A percentile compares a stretch with the other conserved stretches of the same genome.
phyloP scores from a whole-genome alignment of 176 grass and related monocot species.

The Microstegium vimineum region DNA sequence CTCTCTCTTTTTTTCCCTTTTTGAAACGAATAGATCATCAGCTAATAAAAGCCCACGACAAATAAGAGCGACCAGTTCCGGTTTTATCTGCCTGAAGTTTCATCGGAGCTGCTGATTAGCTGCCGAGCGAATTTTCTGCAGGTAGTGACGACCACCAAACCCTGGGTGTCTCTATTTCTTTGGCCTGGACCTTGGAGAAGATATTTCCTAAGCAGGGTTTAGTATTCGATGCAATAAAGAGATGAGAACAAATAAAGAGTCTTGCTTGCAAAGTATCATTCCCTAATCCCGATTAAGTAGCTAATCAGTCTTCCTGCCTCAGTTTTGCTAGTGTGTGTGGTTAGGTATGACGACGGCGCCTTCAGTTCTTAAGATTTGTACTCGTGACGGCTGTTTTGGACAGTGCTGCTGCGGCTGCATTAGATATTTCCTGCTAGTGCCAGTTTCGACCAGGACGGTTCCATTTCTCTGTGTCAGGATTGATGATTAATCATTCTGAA shows the following conservation, averaged over 20 bases:
- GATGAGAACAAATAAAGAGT: not conserved
- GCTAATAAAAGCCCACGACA: not conserved
- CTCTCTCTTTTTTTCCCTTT: no score
- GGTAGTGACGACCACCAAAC: not conserved
- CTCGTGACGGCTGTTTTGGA: not conserved
- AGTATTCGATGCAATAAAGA: not conserved
- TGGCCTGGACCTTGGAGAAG: not conserved
- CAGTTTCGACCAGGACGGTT: not conserved
- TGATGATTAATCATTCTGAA: not conserved
- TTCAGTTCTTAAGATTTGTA: not conserved
- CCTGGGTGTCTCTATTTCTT: not conserved
- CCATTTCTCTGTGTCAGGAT: not conserved
- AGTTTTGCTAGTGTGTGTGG: not conserved
- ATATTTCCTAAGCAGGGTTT: not conserved
- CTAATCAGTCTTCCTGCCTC: not conserved
- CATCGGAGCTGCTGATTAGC: not conserved
- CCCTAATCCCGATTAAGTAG: not conserved
- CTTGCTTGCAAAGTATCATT: not conserved
- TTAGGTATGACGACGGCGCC: not conserved
- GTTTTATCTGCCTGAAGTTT: not conserved
- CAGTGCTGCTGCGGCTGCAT: not conserved
- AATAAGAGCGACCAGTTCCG: not conserved
- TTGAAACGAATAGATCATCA: no score
- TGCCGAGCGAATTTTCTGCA: slow-evolving; percentile 9
- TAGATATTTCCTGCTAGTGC: not conserved